phyloP scores from a whole-genome alignment of 345 rosid genomes.

The Lenwebbia sp. region DNA sequence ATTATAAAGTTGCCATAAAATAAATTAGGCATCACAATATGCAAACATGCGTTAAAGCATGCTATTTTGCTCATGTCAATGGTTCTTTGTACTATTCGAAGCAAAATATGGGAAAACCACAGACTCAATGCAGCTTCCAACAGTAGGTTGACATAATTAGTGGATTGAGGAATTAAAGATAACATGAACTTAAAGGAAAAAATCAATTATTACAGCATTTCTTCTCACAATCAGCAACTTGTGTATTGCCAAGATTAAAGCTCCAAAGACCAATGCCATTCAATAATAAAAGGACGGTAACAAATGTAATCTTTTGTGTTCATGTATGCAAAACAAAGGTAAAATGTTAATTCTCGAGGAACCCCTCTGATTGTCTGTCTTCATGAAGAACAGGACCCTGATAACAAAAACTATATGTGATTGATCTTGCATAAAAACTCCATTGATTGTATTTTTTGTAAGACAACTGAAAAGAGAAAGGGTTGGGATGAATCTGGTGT shows the following conservation, averaged over 20 bases:
- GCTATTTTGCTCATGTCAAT: neutral
- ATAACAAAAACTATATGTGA: neutral
- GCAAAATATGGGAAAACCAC: neutral
- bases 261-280: neutral
- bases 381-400: neutral
- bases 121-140: neutral
- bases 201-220: neutral
- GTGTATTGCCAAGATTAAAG: neutral
- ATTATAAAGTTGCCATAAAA: neutral
- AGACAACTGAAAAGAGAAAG: neutral
- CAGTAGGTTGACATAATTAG: neutral
- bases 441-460: neutral
- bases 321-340: neutral
- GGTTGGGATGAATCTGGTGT: neutral
- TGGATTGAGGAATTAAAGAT: neutral
- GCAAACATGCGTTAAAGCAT: neutral
- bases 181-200: neutral
- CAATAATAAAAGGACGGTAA: neutral
- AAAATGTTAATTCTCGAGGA: neutral
- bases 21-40: neutral
- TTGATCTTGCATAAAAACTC: neutral
- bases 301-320: neutral
- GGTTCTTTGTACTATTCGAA: neutral
- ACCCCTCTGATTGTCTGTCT: neutral
- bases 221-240: neutral